Conservation (phyloP, 768 basidiomycete genomes). For the Pisolithus microcarpus region DNA sequence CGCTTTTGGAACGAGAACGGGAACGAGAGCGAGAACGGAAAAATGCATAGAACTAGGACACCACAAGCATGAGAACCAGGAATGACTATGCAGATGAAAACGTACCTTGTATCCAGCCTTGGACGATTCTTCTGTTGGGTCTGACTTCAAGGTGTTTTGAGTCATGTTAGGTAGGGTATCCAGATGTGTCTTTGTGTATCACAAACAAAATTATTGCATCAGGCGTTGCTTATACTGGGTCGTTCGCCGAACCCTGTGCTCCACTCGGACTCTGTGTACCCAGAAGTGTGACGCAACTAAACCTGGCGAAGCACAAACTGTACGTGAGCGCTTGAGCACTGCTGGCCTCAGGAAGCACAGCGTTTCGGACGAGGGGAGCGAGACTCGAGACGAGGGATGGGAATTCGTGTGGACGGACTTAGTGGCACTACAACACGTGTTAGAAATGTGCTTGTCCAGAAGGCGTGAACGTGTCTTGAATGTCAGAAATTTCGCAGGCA, state of each 20-base stretch:
- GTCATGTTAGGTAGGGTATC: conserved; percentile 6
- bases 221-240: not conserved
- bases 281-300: not conserved
- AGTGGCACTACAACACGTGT: conserved; percentile 40
- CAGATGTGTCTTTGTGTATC: conserved; percentile 6
- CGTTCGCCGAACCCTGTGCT: not conserved
- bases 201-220: conserved; percentile 1
- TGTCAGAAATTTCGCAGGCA: conserved; percentile 13
- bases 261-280: not conserved
- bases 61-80: not conserved
- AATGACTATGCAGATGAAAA: conserved; percentile 4
- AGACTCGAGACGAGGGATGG: conserved; percentile 27
- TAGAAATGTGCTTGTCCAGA: conserved; percentile 25
- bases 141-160: conserved; percentile 1
- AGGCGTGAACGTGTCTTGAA: conserved; percentile 6
- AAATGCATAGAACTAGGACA: conserved; percentile 52
- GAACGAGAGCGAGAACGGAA: conserved; percentile 54
- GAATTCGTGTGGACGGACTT: conserved; percentile 30
- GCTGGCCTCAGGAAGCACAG: conserved; percentile 1
- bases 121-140: conserved; percentile 2
- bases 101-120: conserved; percentile 44
- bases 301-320: not conserved
- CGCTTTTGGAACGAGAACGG: conserved; percentile 19
- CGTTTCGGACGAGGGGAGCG: conserved; percentile 20
- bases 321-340: not conserved